Percentiles rank a stretch among this genome's conserved stretches.
Evolutionary conservation across 257 asterid genomes (phyloP).

Genomic region (Nicotiana tomentosiformis): DNA sequence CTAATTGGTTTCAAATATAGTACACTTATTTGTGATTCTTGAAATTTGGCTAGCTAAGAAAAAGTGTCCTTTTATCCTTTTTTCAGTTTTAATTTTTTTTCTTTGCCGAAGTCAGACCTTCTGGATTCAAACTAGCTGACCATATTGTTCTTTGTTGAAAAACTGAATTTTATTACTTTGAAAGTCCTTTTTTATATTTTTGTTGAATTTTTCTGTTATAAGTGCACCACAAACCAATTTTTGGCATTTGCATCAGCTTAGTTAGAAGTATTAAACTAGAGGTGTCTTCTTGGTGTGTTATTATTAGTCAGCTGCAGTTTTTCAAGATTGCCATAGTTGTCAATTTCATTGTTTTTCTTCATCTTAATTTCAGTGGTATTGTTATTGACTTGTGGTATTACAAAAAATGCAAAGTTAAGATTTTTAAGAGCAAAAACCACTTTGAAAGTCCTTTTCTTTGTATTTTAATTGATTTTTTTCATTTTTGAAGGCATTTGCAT

Average conservation of each 20-base stretch:
- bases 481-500: background rate
- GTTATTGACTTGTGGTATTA: background rate
- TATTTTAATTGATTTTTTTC: slow-evolving; percentile 28
- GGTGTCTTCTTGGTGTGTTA: background rate
- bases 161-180: slow-evolving; percentile 32
- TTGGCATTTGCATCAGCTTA: background rate
- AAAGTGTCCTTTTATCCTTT: background rate
- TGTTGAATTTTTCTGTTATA: slow-evolving; percentile 30
- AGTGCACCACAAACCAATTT: background rate
- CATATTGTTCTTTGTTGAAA: slow-evolving; percentile 15
- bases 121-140: slow-evolving; percentile 49
- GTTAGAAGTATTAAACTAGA: background rate
- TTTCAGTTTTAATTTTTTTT: background rate
- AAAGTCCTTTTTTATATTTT: slow-evolving; percentile 18
- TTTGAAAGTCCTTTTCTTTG: slow-evolving; percentile 18
- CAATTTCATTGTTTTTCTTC: background rate
- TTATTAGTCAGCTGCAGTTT: background rate
- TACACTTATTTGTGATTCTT: background rate
- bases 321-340: background rate
- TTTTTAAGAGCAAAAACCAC: slow-evolving; percentile 7
- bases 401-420: background rate
- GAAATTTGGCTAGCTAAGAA: background rate
- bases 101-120: slow-evolving; percentile 36
- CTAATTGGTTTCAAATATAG: background rate
- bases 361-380: background rate